Evolutionary conservation across 441 rosid genomes (phyloP).

Genomic region (Raphanus hybrid): DNA sequence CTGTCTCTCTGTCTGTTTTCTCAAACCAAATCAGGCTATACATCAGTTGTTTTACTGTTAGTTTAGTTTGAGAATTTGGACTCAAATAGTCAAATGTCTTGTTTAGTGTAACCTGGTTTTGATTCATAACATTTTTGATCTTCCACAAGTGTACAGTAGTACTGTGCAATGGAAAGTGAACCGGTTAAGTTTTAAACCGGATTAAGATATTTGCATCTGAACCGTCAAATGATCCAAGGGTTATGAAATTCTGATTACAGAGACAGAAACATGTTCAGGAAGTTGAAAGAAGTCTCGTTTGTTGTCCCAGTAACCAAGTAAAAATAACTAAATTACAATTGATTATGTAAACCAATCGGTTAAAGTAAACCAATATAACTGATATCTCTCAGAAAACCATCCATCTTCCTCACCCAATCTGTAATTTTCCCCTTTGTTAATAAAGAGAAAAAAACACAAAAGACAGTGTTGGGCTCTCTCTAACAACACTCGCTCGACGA

Average conservation of each 20-base stretch:
- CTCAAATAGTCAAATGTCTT: neutral
- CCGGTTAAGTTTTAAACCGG: neutral
- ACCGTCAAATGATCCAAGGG: neutral
- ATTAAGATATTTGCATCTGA: neutral
- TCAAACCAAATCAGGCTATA: neutral
- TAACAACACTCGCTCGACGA: neutral
- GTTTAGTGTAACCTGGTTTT: neutral
- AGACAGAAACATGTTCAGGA: neutral
- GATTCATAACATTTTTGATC: neutral
- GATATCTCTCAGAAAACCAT: slow-evolving; percentile 19
- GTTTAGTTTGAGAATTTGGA: neutral
- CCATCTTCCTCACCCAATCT: slow-evolving; percentile 40
- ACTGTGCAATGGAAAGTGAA: neutral
- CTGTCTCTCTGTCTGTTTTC: no score
- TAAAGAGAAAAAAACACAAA: neutral
- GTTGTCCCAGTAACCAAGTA: neutral
- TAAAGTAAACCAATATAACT: slow-evolving; percentile 19
- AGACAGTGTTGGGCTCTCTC: slow-evolving; percentile 21
- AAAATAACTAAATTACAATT: neutral
- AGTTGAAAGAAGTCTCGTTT: neutral
- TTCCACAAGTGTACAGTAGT: neutral
- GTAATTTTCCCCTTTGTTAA: neutral
- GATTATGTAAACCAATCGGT: slow-evolving; percentile 30
- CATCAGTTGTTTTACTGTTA: neutral
- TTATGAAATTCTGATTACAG: no score